Evolutionary conservation across 2,329 filamentous ascomycete species (phyloP).

Genomic region (Paracoccidioides lutzii): DNA sequence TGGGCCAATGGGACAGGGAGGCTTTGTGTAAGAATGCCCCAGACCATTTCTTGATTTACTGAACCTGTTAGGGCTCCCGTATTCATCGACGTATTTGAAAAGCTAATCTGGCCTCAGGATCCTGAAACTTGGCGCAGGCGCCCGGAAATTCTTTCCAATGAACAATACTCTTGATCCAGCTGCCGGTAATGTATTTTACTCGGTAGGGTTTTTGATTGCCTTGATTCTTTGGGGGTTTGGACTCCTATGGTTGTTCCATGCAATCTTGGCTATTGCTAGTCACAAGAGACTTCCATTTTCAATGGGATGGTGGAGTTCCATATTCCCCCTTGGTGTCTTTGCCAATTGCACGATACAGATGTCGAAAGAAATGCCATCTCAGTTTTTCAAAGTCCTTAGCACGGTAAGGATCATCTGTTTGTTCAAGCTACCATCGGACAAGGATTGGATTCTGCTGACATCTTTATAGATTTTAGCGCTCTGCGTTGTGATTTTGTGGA

Average conservation of each 20-base stretch:
- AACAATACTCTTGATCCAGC: conserved; percentile 20
- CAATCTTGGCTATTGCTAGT: conserved; percentile 22
- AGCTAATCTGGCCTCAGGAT: conserved; percentile 19
- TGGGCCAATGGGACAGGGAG: conserved; percentile 54
- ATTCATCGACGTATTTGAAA: background rate
- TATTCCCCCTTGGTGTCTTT: conserved; percentile 47
- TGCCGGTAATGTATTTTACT: conserved; percentile 23
- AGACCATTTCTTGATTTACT: conserved; percentile 4
- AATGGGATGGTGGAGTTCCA: conserved; percentile 52
- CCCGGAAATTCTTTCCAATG: conserved; percentile 24
- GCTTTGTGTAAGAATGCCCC: conserved; percentile 36
- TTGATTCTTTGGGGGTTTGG: conserved; percentile 30
- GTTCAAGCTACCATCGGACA: background rate
- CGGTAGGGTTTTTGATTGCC: conserved; percentile 24
- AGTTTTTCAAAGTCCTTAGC: conserved; percentile 45
- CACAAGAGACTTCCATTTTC: conserved; percentile 43
- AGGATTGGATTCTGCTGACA: conserved; percentile 1
- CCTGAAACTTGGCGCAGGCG: conserved; percentile 39
- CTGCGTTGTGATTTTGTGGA: conserved; percentile 43
- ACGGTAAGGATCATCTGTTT: conserved; percentile 26
- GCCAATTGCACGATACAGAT: conserved; percentile 33
- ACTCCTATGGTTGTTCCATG: conserved; percentile 30
- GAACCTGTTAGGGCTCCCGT: background rate
- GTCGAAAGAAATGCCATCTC: conserved; percentile 40
- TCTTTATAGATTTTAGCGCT: conserved; percentile 34